Conservation (phyloP, 345 rosid species). For the Mallotus nudiflorus region DNA sequence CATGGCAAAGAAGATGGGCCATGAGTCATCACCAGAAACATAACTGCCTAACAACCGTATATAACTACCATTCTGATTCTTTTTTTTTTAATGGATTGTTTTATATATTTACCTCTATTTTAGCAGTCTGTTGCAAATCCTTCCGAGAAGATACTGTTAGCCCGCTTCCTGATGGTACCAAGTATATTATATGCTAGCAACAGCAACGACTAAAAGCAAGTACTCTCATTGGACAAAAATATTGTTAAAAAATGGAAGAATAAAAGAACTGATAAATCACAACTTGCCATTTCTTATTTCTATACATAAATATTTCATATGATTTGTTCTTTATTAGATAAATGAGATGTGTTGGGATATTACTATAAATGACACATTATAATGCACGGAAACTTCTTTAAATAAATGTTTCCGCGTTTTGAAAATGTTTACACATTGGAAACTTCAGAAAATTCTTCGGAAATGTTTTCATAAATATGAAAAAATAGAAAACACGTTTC, state of each 20-base stretch:
- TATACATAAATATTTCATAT: too few species aligned
- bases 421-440: too few species aligned
- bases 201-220: neutral
- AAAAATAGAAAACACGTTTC: too few species aligned
- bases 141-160: conserved; percentile 8
- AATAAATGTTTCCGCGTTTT: too few species aligned
- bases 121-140: conserved; percentile 20
- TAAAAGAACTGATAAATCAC: neutral
- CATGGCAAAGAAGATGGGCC: conserved; percentile 24
- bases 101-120: conserved; percentile 29
- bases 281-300: too few species aligned
- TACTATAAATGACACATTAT: too few species aligned
- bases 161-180: conserved; percentile 29
- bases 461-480: too few species aligned
- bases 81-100: neutral
- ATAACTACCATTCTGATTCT: neutral
- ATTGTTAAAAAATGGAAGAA: neutral
- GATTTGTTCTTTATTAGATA: neutral
- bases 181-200: conserved; percentile 7
- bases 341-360: too few species aligned
- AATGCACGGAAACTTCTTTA: too few species aligned
- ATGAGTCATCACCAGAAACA: conserved; percentile 6
- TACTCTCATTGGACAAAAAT: neutral
- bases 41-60: conserved; percentile 14
- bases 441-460: too few species aligned